A percentile compares a stretch with the other conserved stretches of the same genome.
Evolutionary conservation across 148 eudicot species (phyloP).

Genomic region (Amaranthus hypochondriacus): DNA sequence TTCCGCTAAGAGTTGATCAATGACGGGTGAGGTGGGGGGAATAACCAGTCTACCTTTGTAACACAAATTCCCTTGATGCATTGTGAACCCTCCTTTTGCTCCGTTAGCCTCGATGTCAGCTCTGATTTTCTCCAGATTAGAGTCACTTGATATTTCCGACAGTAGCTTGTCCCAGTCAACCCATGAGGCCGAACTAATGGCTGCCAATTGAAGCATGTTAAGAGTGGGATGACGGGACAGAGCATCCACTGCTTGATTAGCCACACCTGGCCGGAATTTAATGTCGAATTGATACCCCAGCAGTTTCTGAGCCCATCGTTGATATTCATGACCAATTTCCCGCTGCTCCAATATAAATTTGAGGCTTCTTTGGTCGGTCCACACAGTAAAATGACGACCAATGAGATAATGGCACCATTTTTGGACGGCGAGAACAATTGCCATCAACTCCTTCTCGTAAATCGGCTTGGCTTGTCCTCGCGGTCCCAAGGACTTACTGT

Average conservation of each 20-base stretch:
- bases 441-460: background rate
- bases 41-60: background rate
- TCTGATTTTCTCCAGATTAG: background rate
- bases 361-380: background rate
- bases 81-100: background rate
- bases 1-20: too few relatives aligned
- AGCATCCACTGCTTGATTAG: background rate
- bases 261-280: background rate
- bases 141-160: background rate
- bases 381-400: background rate
- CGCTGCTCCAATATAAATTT: background rate
- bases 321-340: background rate
- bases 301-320: background rate
- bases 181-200: background rate
- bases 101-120: background rate
- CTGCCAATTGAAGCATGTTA: background rate
- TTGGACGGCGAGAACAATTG: background rate
- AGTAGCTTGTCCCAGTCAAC: background rate
- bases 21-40: background rate
- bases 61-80: background rate
- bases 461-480: background rate
- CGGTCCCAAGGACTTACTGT: background rate
- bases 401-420: constrained; percentile 3
- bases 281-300: constrained; percentile 5
- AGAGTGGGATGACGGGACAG: background rate